phyloP scores from a whole-genome alignment of 2,329 filamentous ascomycete species.

The Knoxdaviesia proteae region DNA sequence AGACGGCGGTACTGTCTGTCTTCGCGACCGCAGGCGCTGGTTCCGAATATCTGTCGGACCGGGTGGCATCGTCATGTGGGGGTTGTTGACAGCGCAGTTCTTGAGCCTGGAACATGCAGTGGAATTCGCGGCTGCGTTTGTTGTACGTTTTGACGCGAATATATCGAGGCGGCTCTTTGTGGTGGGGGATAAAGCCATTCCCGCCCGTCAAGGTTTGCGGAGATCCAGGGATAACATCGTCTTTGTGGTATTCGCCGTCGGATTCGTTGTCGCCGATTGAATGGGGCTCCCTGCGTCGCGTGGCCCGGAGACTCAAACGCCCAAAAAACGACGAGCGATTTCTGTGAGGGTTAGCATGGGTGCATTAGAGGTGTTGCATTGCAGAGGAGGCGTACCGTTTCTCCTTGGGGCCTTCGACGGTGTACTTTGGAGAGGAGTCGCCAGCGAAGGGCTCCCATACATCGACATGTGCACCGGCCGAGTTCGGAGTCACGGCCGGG shows the following conservation, averaged over 20 bases:
- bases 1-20: constrained; percentile 42
- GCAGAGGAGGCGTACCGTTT: constrained; percentile 35
- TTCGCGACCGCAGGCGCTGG: constrained; percentile 12
- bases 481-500: constrained; percentile 10
- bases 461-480: constrained; percentile 11
- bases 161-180: constrained; percentile 78
- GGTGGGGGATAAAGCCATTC: constrained; percentile 56
- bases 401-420: constrained; percentile 29
- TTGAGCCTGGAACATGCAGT: constrained; percentile 78
- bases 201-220: constrained; percentile 40
- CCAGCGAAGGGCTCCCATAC: constrained; percentile 17
- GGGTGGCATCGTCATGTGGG: constrained; percentile 10
- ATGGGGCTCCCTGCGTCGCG: constrained; percentile 1
- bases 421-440: constrained; percentile 19
- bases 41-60: constrained; percentile 11
- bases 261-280: constrained; percentile 46
- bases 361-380: neutral
- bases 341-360: constrained; percentile 19
- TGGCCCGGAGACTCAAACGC: constrained; percentile 43
- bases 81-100: constrained; percentile 49
- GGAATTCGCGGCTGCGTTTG: constrained; percentile 66
- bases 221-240: constrained; percentile 50
- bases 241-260: constrained; percentile 34
- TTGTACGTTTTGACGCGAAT: constrained; percentile 67
- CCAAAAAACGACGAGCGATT: constrained; percentile 84